phyloP scores from a whole-genome alignment of 2,329 filamentous ascomycete species.

The Penicillium polonicum region DNA sequence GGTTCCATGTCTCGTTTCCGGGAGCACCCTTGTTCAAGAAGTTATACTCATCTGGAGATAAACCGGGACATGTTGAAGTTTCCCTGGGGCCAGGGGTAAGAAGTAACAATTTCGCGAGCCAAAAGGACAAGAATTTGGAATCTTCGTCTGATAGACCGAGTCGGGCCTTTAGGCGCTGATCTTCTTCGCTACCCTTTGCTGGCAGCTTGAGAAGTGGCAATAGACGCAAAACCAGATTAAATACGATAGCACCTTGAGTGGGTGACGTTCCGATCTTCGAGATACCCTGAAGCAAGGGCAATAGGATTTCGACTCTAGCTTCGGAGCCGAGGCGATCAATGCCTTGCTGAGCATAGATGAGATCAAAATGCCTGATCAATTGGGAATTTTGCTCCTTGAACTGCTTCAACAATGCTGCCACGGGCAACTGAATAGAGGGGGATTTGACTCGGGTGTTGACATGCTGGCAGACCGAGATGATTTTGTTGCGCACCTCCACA shows the following conservation, averaged over 20 bases:
- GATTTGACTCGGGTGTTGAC: conserved; percentile 64
- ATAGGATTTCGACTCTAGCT: conserved; percentile 71
- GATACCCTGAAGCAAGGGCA: conserved; percentile 67
- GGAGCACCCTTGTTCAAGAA: conserved; percentile 64
- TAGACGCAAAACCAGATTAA: conserved; percentile 78
- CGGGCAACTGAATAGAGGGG: conserved; percentile 71
- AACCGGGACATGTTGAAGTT: conserved; percentile 55
- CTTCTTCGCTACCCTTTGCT: conserved; percentile 73
- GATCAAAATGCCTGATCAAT: conserved; percentile 82
- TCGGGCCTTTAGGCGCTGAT: conserved; percentile 63
- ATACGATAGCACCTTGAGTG: conserved; percentile 64
- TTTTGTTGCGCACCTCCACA: conserved; percentile 75
- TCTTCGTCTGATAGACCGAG: conserved; percentile 71
- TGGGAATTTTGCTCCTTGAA: conserved; percentile 76
- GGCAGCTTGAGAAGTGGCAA: conserved; percentile 68
- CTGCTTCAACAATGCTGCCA: conserved; percentile 79
- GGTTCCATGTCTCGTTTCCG: conserved; percentile 58
- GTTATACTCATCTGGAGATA: conserved; percentile 64
- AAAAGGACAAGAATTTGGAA: conserved; percentile 68
- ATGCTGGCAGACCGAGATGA: conserved; percentile 70
- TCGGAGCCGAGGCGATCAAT: conserved; percentile 58
- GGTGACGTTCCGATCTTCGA: conserved; percentile 56
- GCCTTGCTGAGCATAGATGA: conserved; percentile 86
- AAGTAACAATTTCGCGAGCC: conserved; percentile 76
- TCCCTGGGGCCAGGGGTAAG: conserved; percentile 53